Evolutionary conservation across 75 land plant species (phyloP), one percentile per base, ranked within the genome.

Genomic region (Cunninghamia lanceolata): DNA sequence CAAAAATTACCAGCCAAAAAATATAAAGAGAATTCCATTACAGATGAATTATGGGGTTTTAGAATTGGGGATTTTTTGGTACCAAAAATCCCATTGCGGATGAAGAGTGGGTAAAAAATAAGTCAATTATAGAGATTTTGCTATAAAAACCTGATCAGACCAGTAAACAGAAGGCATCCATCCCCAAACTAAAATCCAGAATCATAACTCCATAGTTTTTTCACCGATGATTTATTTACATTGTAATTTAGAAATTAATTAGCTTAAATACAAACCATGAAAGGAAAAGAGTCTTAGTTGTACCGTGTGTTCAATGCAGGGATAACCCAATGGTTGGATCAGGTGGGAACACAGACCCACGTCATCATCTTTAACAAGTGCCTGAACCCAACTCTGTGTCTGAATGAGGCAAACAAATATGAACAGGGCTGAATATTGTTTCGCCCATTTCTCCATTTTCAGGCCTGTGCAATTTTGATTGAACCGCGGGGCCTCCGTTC

Each of bases 221-320:
- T 19, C 0, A 40, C 4, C 42, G 9, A 79, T 43, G 30, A 10
- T 32, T 32, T 42, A 79, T 25, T 79, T 79, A 79, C 47, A 76
- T 76, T 38, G 79, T 35, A 19, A 19, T 36, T 50, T 16, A 39
- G 28, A 56, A 21, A 56, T 56, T 21, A 56, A 56, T 21, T 56
- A 56, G 63, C 38, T 79, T 36, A 50, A 83, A 38, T 11, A 16
- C 8, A 25, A 43, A n/a, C 59, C 14, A 83, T 17, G 25, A 83
- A 16, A 83, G 54, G 17, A 32, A 43, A 45, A 83, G 30, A 83
- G 15, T 28, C 3, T 84, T 7, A 46, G 13, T 28, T 76, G 9
- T 89, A 94, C 95, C 11, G 88, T 84, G 88, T 92, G 92, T 81
- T 95, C 95, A 32, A 86, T 75, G 88, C 96, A 95, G 40, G 90